Conservation (phyloP, 2,329 filamentous ascomycete species). For the Fusarium pininemorale region DNA sequence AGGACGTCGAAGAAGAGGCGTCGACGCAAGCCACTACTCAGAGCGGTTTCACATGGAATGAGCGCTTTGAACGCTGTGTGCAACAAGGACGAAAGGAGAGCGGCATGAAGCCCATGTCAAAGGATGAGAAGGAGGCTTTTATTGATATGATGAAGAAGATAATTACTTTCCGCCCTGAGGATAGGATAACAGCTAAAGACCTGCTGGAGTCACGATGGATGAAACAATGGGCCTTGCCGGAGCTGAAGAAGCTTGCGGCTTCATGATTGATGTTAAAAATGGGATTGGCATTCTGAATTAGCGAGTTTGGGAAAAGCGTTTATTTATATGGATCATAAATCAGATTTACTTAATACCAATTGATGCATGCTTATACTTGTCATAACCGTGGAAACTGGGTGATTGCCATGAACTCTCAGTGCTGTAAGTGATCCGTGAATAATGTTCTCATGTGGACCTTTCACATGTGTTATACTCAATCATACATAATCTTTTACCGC, state of each 20-base stretch:
- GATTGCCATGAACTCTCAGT: neutral
- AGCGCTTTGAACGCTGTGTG: conserved; percentile 26
- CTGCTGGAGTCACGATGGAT: conserved; percentile 31
- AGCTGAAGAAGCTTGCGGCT: conserved; percentile 16
- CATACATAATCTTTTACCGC: neutral
- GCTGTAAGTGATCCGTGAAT: neutral
- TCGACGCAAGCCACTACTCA: neutral
- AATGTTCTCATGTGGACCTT: neutral
- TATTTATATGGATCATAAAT: neutral
- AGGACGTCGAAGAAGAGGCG: conserved; percentile 15
- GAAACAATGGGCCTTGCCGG: conserved; percentile 34
- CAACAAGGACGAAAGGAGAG: conserved; percentile 32
- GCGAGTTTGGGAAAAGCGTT: conserved; percentile 23
- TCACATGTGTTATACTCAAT: neutral
- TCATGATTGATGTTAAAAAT: conserved; percentile 9
- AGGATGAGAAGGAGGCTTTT: conserved; percentile 30
- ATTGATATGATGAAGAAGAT: conserved; percentile 36
- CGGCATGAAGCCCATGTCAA: conserved; percentile 21
- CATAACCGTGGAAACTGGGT: neutral
- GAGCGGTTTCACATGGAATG: conserved; percentile 16
- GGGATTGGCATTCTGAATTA: conserved; percentile 13
- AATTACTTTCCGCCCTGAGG: conserved; percentile 29
- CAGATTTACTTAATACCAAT: conserved; percentile 1
- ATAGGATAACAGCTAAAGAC: conserved; percentile 19
- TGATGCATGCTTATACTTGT: neutral